phyloP scores from a whole-genome alignment of 257 asterid species.

The Nicotiana obtusifolia region DNA sequence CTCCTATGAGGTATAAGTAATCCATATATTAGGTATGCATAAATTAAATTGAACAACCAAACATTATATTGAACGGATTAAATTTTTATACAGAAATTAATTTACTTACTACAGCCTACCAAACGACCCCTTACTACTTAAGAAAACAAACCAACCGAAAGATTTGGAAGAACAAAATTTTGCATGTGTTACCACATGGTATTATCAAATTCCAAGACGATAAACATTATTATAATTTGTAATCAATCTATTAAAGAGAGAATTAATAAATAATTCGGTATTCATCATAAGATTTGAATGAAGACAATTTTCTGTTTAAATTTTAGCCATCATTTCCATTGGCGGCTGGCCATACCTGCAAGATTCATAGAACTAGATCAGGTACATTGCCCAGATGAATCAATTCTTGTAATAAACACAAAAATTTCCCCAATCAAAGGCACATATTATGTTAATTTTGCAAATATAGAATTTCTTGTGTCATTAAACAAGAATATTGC shows the following conservation, averaged over 20 bases:
- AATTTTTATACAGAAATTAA: too few relatives aligned
- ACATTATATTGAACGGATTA: too few relatives aligned
- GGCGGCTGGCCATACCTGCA: background rate
- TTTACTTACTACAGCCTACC: too few relatives aligned
- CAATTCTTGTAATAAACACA: background rate
- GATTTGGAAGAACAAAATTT: slow-evolving; percentile 5
- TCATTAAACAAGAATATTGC: background rate
- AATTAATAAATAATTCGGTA: background rate
- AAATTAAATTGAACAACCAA: too few relatives aligned
- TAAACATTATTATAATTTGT: background rate
- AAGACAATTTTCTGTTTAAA: background rate
- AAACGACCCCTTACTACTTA: too few relatives aligned
- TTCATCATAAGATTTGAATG: background rate
- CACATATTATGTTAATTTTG: background rate
- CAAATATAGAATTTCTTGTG: background rate
- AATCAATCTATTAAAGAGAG: background rate
- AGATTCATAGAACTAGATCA: background rate
- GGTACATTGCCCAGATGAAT: background rate
- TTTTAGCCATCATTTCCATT: background rate
- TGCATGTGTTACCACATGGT: slow-evolving; percentile 22
- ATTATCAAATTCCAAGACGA: slow-evolving; percentile 5
- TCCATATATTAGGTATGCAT: too few relatives aligned
- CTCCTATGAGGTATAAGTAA: too few relatives aligned
- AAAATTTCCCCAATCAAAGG: background rate
- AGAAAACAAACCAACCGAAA: background rate